phyloP scores from a whole-genome alignment of 2,329 filamentous ascomycete genomes.

The Talaromyces islandicus region DNA sequence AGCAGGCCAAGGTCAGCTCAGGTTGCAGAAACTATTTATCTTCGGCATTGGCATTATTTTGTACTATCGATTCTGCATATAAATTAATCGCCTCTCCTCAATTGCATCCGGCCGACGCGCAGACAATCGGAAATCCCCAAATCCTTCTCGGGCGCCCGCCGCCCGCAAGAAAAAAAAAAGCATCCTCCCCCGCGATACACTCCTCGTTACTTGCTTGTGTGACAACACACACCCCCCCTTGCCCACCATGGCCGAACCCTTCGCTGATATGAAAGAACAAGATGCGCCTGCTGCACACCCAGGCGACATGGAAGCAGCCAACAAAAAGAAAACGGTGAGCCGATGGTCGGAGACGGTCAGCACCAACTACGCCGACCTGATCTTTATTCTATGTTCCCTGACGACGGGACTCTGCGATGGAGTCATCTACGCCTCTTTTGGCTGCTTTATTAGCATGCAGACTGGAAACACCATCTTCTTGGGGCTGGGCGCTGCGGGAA shows the following conservation, averaged over 20 bases:
- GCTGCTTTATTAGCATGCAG: conserved; percentile 44
- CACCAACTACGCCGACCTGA: conserved; percentile 27
- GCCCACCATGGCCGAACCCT: background rate
- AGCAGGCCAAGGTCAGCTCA: background rate
- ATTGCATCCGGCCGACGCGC: background rate
- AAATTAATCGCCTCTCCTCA: background rate
- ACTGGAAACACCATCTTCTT: conserved; percentile 45
- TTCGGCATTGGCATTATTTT: too few species aligned
- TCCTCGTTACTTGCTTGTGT: background rate
- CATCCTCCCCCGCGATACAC: background rate
- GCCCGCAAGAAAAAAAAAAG: background rate
- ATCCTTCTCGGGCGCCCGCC: background rate
- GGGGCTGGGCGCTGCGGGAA: conserved; percentile 38
- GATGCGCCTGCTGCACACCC: background rate
- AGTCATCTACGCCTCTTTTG: conserved; percentile 42
- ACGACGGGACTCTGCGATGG: conserved; percentile 41
- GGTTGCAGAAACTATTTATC: background rate
- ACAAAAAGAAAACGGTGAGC: background rate
- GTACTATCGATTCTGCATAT: background rate
- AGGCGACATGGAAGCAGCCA: background rate
- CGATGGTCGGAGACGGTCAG: conserved; percentile 26
- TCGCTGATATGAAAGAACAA: background rate
- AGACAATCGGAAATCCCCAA: background rate
- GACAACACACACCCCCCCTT: background rate
- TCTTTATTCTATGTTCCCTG: conserved; percentile 35